Base-by-base conservation (phyloP, 441 rosid species). In the Adansonia grandidieri region DNA sequence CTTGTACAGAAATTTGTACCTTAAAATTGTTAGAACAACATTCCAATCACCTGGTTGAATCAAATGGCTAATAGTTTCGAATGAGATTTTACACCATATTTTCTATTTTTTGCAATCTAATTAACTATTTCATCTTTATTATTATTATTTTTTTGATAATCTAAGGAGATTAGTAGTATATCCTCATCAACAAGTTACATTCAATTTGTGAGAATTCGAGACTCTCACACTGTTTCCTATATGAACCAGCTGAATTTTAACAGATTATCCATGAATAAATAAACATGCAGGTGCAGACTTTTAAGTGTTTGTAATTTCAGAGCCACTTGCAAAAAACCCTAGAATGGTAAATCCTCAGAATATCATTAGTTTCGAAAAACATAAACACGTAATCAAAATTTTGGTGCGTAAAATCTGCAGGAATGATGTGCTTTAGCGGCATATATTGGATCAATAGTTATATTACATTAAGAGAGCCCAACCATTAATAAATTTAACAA, bases 381-480 rank as follows among this genome's bases (percentile, higher is more conserved):
- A 51, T 8, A n/a, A 19, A 10, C 28, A 11, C 3, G 37, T 60
- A 71, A 17, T 71, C 68, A 74, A 74, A 20, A 10, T 2, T 11
- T 42, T 73, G 17, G 51, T 7, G 51, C 6, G 74, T 40, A 19
- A 40, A 19, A 32, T 51, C 19, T 1, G 6, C 28, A 5, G 1
- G 45, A 62, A 13, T 28, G 17, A 28, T 28, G 22, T 15, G 74
- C 47, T n/a, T 53, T 32, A 4, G 7, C n/a, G 9, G n/a, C 63
- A 15, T 74, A 8, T 8, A 44, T 22, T 28, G 60, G 75, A 72
- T 72, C 45, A 62, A 69, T 32, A 32, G 42, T 17, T 42, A 44
- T 45, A 40, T 54, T 56, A 69, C 73, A 63, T 65, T 62, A n/a
- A 32, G 61, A 51, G 50, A 24, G 66, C 20, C 68, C 20, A 58